phyloP scores from a whole-genome alignment of 192 early-diverging fungal species.

The Coemansia sp. region DNA sequence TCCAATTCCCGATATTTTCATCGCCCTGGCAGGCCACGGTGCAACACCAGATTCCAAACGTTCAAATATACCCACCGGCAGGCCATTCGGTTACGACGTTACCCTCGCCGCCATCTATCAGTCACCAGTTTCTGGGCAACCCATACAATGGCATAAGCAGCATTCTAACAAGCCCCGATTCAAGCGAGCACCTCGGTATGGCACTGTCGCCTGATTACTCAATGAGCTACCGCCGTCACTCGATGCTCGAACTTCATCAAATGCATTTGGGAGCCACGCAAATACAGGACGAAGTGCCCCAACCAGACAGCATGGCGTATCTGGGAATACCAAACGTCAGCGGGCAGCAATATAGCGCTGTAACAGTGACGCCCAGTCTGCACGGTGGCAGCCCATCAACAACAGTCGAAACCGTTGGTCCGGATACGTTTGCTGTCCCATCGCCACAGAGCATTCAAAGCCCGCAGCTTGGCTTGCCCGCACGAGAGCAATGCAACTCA shows the following conservation, averaged over 20 bases:
- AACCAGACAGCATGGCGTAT: background rate
- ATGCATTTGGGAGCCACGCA: background rate
- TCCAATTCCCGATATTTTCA: background rate
- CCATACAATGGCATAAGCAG: background rate
- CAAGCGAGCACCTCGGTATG: background rate
- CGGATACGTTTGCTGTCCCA: constrained; percentile 3
- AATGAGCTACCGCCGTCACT: constrained; percentile 2
- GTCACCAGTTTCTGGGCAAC: background rate
- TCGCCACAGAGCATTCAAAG: constrained; percentile 11
- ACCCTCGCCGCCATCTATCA: background rate
- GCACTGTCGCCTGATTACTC: background rate
- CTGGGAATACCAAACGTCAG: background rate
- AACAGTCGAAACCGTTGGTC: constrained; percentile 1
- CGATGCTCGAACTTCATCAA: background rate
- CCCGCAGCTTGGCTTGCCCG: constrained; percentile 3
- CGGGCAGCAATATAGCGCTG: background rate
- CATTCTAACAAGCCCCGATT: background rate
- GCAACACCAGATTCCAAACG: background rate
- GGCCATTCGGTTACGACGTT: background rate
- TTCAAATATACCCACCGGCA: background rate
- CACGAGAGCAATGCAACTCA: constrained; percentile 2
- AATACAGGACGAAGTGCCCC: background rate
- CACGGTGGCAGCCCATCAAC: constrained; percentile 7
- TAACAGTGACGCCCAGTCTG: background rate
- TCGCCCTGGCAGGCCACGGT: background rate